A percentile compares a stretch with the other conserved stretches of the same genome.
These are phyloP conservation scores for Medicago truncatula DNA, from an alignment of 306 rosid genomes.

Conservation along the genomic window MtrunA17r5.0-ANR NC_053044.1:5733501-5734000, in stretches of 20 bases:
- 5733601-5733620: neutral
- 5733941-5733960: too few relatives aligned
- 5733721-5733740: slow-evolving; percentile 64
- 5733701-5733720: slow-evolving; percentile 15
- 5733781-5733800: slow-evolving; percentile 3
- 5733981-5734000: too few relatives aligned
- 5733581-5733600: slow-evolving; percentile 7
- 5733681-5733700: neutral
- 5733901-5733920: too few relatives aligned
- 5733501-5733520: neutral
- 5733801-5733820: slow-evolving; percentile 14
- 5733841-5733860: slow-evolving; percentile 17
- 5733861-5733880: too few relatives aligned
- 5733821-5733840: slow-evolving; percentile 18
- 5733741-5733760: slow-evolving; percentile 85
- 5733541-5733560: neutral
- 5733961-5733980: too few relatives aligned
- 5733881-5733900: too few relatives aligned
- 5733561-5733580: slow-evolving; percentile 22
- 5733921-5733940: too few relatives aligned
- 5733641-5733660: slow-evolving; percentile 3
- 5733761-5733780: slow-evolving; percentile 84
- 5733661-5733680: slow-evolving; percentile 21
- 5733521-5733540: neutral
- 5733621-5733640: slow-evolving; percentile 5